Percentiles rank a stretch among this genome's conserved stretches.
These are phyloP conservation scores for Corymbia maculata DNA, from an alignment of 345 rosid species.

Conservation along the genomic window DNA sequence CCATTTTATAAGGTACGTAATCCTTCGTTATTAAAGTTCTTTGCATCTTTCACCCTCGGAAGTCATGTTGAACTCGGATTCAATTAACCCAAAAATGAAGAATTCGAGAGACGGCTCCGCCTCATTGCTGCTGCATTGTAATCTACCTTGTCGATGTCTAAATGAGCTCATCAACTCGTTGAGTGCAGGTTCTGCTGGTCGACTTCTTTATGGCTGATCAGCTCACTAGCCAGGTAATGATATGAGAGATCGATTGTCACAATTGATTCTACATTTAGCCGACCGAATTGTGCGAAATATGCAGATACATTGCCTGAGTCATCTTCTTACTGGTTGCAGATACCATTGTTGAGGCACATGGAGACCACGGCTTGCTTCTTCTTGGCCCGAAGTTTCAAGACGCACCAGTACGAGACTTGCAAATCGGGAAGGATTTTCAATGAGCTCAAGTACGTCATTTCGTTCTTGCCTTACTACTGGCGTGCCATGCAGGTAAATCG, in stretches of 20 bases:
- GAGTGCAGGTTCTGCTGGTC: constrained; percentile 70
- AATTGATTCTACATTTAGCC: not conserved
- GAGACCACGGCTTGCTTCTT: constrained; percentile 87
- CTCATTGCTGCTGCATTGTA: not conserved
- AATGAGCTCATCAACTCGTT: not conserved
- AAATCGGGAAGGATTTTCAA: constrained; percentile 50
- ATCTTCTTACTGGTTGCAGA: constrained; percentile 21
- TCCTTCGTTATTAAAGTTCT: not conserved
- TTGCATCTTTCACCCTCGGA: not conserved
- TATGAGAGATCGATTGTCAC: not conserved
- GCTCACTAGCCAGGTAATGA: constrained; percentile 88
- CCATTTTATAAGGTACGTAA: constrained; percentile 72
- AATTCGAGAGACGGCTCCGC: not conserved
- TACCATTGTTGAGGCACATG: constrained; percentile 78
- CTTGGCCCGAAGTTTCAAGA: constrained; percentile 62
- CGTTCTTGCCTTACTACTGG: constrained; percentile 92
- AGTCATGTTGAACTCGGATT: not conserved
- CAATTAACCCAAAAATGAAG: not conserved
- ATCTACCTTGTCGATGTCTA: not conserved
- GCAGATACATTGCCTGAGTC: not conserved
- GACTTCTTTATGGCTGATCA: constrained; percentile 99
- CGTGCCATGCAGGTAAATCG: constrained; percentile 91
- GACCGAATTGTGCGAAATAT: not conserved
- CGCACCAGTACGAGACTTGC: constrained; percentile 69
- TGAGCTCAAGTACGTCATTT: constrained; percentile 75